Conservation (phyloP, 306 rosid species). For the Acmispon strigosus region DNA sequence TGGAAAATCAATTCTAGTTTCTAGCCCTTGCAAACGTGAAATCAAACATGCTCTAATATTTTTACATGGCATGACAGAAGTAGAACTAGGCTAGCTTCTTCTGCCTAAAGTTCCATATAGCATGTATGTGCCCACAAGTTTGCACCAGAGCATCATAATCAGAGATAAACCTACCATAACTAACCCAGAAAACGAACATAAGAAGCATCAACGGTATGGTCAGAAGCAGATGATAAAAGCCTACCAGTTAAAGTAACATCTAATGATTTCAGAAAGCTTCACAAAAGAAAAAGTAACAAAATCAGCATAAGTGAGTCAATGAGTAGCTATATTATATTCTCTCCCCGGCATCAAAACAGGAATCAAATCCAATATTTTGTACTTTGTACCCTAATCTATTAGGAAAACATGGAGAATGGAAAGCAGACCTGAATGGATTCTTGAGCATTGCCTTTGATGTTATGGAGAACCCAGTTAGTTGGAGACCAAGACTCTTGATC, state of each 20-base stretch:
- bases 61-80: neutral
- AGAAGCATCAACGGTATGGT: neutral
- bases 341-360: slow-evolving; percentile 4
- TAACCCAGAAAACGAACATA: neutral
- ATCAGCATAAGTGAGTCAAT: neutral
- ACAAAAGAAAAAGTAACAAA: neutral
- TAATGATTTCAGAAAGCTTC: neutral
- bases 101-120: neutral
- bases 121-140: neutral
- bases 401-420: neutral
- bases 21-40: too few species aligned
- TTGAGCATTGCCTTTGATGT: slow-evolving; percentile 44
- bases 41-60: neutral
- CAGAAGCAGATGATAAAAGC: neutral
- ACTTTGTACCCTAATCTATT: neutral
- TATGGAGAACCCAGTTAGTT: slow-evolving; percentile 52
- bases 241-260: neutral
- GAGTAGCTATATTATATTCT: neutral
- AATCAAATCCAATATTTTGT: neutral
- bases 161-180: neutral
- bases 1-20: too few species aligned
- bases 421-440: slow-evolving; percentile 56
- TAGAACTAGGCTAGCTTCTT: neutral
- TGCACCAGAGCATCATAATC: neutral
- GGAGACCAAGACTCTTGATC: slow-evolving; percentile 47